Evolutionary conservation across 257 asterid genomes (phyloP).

Genomic region (Asclepias syriaca): DNA sequence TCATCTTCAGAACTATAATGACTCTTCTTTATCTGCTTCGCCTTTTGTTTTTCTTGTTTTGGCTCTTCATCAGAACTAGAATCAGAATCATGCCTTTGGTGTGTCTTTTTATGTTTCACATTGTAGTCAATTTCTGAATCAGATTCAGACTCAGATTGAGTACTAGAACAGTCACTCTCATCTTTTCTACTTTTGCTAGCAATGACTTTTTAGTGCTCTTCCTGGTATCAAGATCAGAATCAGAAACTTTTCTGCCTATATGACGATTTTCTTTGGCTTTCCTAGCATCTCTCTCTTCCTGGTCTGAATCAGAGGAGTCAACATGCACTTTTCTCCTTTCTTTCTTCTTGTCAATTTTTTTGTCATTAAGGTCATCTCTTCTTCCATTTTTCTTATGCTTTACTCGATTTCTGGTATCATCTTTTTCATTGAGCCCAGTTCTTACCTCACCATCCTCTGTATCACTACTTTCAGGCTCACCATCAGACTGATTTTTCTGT

Average conservation of each 20-base stretch:
- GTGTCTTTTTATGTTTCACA: constrained; percentile 24
- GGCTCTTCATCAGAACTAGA: constrained; percentile 34
- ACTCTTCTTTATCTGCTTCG: constrained; percentile 30
- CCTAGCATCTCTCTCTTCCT: constrained; percentile 17
- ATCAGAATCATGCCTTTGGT: constrained; percentile 24
- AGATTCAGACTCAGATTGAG: constrained; percentile 38
- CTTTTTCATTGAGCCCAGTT: constrained; percentile 22
- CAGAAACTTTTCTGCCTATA: constrained; percentile 9
- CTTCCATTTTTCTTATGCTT: constrained; percentile 27
- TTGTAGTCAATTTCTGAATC: constrained; percentile 33
- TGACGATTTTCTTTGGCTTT: constrained; percentile 13
- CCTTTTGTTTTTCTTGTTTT: constrained; percentile 23
- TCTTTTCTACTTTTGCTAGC: constrained; percentile 25
- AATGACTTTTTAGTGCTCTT: constrained; percentile 22
- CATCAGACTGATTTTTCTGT: constrained; percentile 40
- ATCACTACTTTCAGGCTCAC: constrained; percentile 30
- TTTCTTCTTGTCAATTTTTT: constrained; percentile 19
- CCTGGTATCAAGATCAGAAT: constrained; percentile 35
- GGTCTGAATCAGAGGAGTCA: constrained; percentile 42
- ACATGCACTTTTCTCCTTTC: constrained; percentile 21
- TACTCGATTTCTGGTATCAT: constrained; percentile 19
- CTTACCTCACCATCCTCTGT: constrained; percentile 32
- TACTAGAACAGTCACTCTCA: constrained; percentile 34
- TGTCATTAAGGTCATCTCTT: constrained; percentile 21
- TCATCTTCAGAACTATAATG: constrained; percentile 12